These are phyloP conservation scores for Immersiporthe knoxdaviesiana DNA, from an alignment of 2,329 filamentous ascomycete species.

Conservation along the genomic window DNA sequence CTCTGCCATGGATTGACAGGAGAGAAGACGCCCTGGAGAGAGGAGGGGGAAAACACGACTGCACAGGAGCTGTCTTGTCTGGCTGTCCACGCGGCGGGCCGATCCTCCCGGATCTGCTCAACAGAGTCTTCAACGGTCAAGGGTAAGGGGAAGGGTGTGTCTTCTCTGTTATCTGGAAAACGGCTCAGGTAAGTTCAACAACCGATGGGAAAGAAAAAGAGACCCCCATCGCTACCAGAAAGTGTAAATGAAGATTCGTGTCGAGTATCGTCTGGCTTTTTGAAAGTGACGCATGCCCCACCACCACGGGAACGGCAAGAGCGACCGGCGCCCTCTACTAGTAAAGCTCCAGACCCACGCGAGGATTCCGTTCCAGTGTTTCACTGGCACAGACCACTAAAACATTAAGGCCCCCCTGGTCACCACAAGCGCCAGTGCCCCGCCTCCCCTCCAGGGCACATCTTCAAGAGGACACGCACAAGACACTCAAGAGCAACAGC, in stretches of 20 bases:
- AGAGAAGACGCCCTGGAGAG: background rate
- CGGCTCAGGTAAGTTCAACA: background rate
- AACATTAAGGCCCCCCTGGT: background rate
- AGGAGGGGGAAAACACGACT: background rate
- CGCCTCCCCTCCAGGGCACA: background rate
- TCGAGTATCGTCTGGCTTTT: slow-evolving; percentile 10
- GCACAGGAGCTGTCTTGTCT: background rate
- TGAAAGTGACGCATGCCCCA: slow-evolving; percentile 8
- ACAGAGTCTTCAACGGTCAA: background rate
- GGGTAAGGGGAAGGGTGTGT: background rate
- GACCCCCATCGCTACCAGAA: background rate
- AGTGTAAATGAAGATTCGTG: background rate
- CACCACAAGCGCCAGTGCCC: slow-evolving; percentile 5
- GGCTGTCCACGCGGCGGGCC: background rate
- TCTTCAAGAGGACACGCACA: background rate
- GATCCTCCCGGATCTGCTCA: background rate
- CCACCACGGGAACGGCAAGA: slow-evolving; percentile 13
- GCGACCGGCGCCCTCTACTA: background rate
- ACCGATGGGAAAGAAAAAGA: background rate
- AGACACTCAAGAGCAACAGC: background rate
- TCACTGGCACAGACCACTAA: slow-evolving; percentile 9
- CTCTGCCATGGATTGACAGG: background rate
- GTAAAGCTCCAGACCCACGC: background rate
- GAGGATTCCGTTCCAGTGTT: background rate
- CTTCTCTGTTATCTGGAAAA: background rate